Percentiles rank a stretch among this genome's conserved stretches.
Conservation (phyloP, 495 filamentous ascomycete species). For the Podospora anserina region DNA sequence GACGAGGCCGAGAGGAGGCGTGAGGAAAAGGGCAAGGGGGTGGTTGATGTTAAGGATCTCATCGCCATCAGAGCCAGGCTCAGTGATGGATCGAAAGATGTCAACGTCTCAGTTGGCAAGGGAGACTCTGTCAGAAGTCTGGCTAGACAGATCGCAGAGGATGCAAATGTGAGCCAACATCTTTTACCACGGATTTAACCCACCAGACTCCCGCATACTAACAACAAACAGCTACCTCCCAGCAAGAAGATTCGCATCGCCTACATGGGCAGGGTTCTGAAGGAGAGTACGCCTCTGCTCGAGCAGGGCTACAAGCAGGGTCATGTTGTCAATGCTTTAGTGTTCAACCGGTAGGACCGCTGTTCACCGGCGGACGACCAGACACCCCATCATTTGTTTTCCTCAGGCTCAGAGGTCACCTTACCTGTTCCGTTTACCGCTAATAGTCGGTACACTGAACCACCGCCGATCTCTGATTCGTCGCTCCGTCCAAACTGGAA, state of each 20-base stretch:
- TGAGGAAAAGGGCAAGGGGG: constrained; percentile 63
- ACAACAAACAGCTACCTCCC: constrained; percentile 43
- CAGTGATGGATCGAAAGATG: constrained; percentile 67
- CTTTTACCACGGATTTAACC: background rate
- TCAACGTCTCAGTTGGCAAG: constrained; percentile 58
- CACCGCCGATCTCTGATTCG: background rate
- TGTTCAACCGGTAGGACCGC: constrained; percentile 52
- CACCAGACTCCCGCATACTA: constrained; percentile 6
- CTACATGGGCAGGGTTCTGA: constrained; percentile 76
- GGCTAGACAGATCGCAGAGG: constrained; percentile 59
- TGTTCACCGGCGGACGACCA: background rate
- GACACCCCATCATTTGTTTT: background rate
- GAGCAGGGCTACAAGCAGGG: constrained; percentile 74
- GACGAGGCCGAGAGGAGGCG: constrained; percentile 53
- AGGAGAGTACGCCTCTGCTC: constrained; percentile 59
- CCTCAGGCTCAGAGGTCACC: background rate
- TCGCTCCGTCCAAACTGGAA: background rate
- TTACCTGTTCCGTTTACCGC: background rate
- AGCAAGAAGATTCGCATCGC: constrained; percentile 62
- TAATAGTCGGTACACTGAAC: background rate
- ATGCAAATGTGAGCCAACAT: constrained; percentile 55
- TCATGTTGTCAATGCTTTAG: constrained; percentile 75
- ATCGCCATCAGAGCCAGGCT: constrained; percentile 63
- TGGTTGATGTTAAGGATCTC: constrained; percentile 47
- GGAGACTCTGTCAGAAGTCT: constrained; percentile 61